phyloP scores from a whole-genome alignment of 495 filamentous ascomycete species.

The Talaromyces liani region DNA sequence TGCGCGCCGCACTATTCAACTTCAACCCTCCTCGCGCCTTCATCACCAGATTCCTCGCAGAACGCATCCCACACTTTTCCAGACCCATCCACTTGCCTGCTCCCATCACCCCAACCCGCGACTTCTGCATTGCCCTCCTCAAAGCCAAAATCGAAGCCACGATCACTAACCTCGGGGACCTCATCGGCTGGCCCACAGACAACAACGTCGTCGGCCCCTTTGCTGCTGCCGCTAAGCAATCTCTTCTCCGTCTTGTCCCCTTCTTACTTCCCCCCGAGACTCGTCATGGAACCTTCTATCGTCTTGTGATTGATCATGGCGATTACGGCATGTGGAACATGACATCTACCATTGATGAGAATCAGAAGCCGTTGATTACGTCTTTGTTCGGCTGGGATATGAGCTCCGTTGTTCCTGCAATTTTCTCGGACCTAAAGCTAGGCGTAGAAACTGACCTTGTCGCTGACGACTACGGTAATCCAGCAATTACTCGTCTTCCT shows the following conservation, averaged over 20 bases:
- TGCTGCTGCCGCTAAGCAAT: slow-evolving; percentile 17
- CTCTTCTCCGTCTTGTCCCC: slow-evolving; percentile 19
- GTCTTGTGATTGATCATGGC: slow-evolving; percentile 27
- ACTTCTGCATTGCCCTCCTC: slow-evolving; percentile 27
- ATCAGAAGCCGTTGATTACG: slow-evolving; percentile 18
- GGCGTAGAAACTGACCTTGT: slow-evolving; percentile 15
- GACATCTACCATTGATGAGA: slow-evolving; percentile 18
- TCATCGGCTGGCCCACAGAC: slow-evolving; percentile 29
- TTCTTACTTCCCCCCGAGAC: slow-evolving; percentile 19
- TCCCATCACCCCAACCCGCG: slow-evolving; percentile 26
- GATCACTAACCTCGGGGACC: slow-evolving; percentile 24
- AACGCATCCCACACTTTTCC: slow-evolving; percentile 20
- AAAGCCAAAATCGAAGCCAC: slow-evolving; percentile 28
- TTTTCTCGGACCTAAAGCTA: slow-evolving; percentile 27
- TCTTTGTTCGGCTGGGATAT: slow-evolving; percentile 29
- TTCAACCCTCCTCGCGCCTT: slow-evolving; percentile 15
- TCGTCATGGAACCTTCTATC: slow-evolving; percentile 19
- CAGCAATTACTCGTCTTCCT: slow-evolving; percentile 18
- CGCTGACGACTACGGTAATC: slow-evolving; percentile 19
- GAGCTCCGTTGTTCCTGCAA: slow-evolving; percentile 23
- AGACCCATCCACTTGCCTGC: slow-evolving; percentile 20
- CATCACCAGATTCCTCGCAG: slow-evolving; percentile 12
- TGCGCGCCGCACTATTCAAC: slow-evolving; percentile 26
- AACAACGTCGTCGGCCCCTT: slow-evolving; percentile 22
- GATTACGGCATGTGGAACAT: slow-evolving; percentile 32